Evolutionary conservation across 169 alveolate genomes (phyloP), one percentile per base, ranked within the genome.

Genomic region (Cystoisospora suis): DNA sequence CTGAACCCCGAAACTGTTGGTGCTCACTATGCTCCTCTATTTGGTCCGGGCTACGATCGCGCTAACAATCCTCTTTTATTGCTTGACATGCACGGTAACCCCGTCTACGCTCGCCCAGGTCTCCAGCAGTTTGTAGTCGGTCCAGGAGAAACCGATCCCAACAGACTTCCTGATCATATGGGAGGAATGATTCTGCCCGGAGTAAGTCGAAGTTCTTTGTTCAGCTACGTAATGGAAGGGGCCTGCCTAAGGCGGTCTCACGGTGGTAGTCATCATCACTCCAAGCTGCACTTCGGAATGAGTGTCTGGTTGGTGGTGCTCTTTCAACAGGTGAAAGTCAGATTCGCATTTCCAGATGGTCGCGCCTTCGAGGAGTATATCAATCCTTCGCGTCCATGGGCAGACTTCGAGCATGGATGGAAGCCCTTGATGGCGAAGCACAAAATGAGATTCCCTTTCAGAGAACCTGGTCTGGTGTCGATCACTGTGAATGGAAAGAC

Each of bases 341-440:
- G 4, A 4, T 70, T 70, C 47, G 17, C 0, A 7, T 70, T 70
- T n/a, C 47, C 81, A 0, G 81, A 70, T 38, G n/a, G 46, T 9
- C 81, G 27, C 3, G n/a, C 7, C 5, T 70, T 29, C 47, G 17
- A 23, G 3, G 81, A 70, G 46, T 70, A 36, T 6, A 29, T 70
- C 2, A 70, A 70, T 49, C 81, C 81, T 7, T 45, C 81, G 7
- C 44, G 81, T 15, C 81, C 81, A 5, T 70, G 81, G 81, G 46
- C 32, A 3, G 47, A 38, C 27, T 17, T 70, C 47, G n/a, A 9
- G 15, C 17, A 70, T 36, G 81, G 81, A 9, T 70, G 81, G 81
- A 29, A 70, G 7, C 20, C 81, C 40, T n/a, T 70, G 17, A 6
- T 27, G 23, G 81, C 81, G 47, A 70, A 70, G 27, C 81, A 70